phyloP scores from a whole-genome alignment of 1,139 yeast genomes.

The Blastobotrys proliferans region DNA sequence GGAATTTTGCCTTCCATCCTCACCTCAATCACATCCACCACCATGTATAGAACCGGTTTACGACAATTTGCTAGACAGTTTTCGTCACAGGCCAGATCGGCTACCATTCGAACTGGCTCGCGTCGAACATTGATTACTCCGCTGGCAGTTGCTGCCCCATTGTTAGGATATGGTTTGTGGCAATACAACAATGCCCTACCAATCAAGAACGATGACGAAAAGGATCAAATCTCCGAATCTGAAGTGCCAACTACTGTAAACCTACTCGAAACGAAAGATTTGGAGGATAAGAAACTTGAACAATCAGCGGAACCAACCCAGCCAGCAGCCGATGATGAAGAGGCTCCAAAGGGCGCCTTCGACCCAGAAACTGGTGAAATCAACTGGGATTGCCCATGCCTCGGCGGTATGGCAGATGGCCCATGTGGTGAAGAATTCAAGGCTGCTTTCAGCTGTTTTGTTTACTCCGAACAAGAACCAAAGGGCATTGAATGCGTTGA shows the following conservation, averaged over 20 bases:
- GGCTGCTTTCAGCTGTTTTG: conserved; percentile 93
- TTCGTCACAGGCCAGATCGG: not conserved
- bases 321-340: conserved; percentile 16
- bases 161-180: conserved; percentile 13
- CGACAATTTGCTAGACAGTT: conserved; percentile 7
- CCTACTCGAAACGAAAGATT: conserved; percentile 10
- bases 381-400: conserved; percentile 99
- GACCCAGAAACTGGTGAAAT: conserved; percentile 98
- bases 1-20: not conserved
- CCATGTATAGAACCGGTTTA: conserved; percentile 10
- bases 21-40: not conserved
- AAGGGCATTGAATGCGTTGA: conserved; percentile 96
- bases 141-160: conserved; percentile 10
- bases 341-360: conserved; percentile 58
- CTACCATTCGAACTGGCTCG: not conserved
- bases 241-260: conserved; percentile 8
- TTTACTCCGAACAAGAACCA: conserved; percentile 92
- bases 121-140: not conserved
- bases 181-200: conserved; percentile 10
- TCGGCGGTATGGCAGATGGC: conserved; percentile 98
- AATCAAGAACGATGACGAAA: conserved; percentile 12
- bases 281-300: conserved; percentile 2
- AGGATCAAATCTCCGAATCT: conserved; percentile 8
- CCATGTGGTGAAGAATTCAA: conserved; percentile 98
- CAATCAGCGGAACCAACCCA: not conserved